Base-by-base conservation (phyloP, 2,329 filamentous ascomycete genomes). In the Nannizziopsis barbatae region DNA sequence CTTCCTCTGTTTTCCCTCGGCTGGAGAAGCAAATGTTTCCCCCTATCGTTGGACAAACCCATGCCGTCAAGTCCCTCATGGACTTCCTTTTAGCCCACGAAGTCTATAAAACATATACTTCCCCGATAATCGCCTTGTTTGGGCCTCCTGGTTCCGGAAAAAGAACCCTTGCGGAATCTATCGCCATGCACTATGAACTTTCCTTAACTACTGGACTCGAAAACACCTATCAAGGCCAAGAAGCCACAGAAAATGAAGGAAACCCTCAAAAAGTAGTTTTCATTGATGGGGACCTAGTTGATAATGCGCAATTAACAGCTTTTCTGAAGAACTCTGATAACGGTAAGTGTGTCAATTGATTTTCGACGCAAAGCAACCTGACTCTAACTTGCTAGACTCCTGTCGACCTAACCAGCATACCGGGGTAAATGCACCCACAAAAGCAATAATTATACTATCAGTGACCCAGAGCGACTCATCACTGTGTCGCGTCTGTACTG, bases 391-490 rank as follows among this genome's bases (percentile, higher is more conserved):
- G 27, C 5, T 12, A 47, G 45, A 27, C 36, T 27, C 38, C 6
- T 11, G 30, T 30, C 38, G 18, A 7, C n/a, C 22, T 27, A 9
- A 14, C 15, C 12, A 41, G 30, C 7, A 11, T 11, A 42, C 14
- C 8, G 27, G 36, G 18, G 12, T 18, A 7, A 36, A 22, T 27
- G 22, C 22, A n/a, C 17, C 17, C 1, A 68, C 73, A 42, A 43
- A 57, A 0, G 58, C 44, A 0, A 73, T 75, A 27, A 59, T 63
- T 4, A 46, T 56, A 0, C 74, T 71, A 48, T 73, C 64, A 50
- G 52, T 60, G 10, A 46, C 54, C 10, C 47, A 66, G 22, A 43
- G 57, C 2, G 48, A 56, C n/a, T 38, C 35, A 2, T 49, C 60
- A n/a, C 54, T 56, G 1, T 12, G 37, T 20, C 44, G 40, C 11